Evolutionary conservation across 1,284 basidiomycete genomes (phyloP).

Genomic region (Laetiporus sulphureus): DNA sequence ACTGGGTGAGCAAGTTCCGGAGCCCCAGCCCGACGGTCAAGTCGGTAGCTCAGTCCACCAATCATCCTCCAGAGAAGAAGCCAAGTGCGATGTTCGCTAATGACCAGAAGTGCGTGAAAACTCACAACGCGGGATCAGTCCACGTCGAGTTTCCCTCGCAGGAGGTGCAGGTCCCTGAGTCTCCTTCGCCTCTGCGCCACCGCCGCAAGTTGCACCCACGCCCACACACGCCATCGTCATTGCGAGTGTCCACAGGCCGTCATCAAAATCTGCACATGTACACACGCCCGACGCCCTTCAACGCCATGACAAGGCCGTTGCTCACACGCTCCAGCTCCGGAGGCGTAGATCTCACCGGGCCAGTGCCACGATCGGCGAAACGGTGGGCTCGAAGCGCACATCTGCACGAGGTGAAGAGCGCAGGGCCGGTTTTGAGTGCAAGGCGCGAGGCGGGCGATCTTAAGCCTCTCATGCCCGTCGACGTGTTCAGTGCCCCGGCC

Average conservation of each 20-base stretch:
- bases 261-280: slow-evolving; percentile 12
- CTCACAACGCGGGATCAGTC: slow-evolving; percentile 6
- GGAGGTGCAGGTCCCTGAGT: slow-evolving; percentile 12
- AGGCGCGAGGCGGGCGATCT: neutral
- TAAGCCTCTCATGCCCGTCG: neutral
- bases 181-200: slow-evolving; percentile 7
- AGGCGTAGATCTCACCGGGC: slow-evolving; percentile 24
- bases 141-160: slow-evolving; percentile 19
- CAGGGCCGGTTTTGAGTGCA: neutral
- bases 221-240: slow-evolving; percentile 22
- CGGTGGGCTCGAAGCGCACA: slow-evolving; percentile 66
- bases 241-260: slow-evolving; percentile 16
- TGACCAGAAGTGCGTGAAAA: no score
- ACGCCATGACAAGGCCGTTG: slow-evolving; percentile 24
- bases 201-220: slow-evolving; percentile 9
- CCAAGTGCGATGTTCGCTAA: neutral
- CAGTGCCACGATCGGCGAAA: slow-evolving; percentile 41
- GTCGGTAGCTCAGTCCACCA: neutral
- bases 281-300: slow-evolving; percentile 6
- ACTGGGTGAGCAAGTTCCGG: slow-evolving; percentile 41
- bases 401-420: slow-evolving; percentile 54
- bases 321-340: slow-evolving; percentile 44
- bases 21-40: slow-evolving; percentile 28
- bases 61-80: neutral
- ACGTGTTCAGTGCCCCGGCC: neutral